Evolutionary conservation across 2,329 filamentous ascomycete genomes (phyloP).

Genomic region (Penicillium palitans): DNA sequence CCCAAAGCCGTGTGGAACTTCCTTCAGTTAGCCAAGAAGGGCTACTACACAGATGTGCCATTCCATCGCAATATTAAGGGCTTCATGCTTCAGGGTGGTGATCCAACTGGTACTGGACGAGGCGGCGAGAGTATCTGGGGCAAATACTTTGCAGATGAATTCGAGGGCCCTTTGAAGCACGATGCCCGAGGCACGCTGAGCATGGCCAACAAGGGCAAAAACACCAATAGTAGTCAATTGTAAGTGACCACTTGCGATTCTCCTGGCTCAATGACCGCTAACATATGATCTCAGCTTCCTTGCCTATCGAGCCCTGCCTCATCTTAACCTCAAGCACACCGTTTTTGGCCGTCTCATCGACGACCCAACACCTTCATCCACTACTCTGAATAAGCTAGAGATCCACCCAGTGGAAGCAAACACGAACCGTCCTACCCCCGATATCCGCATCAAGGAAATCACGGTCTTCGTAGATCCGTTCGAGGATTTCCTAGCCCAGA

Average conservation of each 20-base stretch:
- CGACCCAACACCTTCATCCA: slow-evolving; percentile 51
- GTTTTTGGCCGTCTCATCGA: slow-evolving; percentile 86
- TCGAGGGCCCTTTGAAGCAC: slow-evolving; percentile 86
- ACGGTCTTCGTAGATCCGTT: slow-evolving; percentile 92
- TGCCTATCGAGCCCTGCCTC: slow-evolving; percentile 77
- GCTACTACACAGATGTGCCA: slow-evolving; percentile 79
- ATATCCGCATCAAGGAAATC: slow-evolving; percentile 78
- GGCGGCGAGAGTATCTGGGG: slow-evolving; percentile 93
- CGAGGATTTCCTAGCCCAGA: slow-evolving; percentile 82
- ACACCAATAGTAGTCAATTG: slow-evolving; percentile 93
- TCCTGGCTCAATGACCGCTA: neutral
- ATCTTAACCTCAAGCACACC: slow-evolving; percentile 95
- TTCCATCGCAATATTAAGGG: slow-evolving; percentile 94
- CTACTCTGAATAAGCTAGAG: slow-evolving; percentile 70
- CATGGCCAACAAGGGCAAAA: slow-evolving; percentile 99
- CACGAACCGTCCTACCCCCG: slow-evolving; percentile 71
- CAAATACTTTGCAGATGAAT: slow-evolving; percentile 90
- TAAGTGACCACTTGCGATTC: slow-evolving; percentile 28
- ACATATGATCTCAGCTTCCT: slow-evolving; percentile 63
- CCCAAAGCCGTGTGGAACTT: slow-evolving; percentile 98
- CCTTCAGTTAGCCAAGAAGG: slow-evolving; percentile 78
- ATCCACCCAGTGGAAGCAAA: slow-evolving; percentile 69
- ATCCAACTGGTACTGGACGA: slow-evolving; percentile 86
- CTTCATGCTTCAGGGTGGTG: slow-evolving; percentile 98
- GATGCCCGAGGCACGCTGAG: slow-evolving; percentile 75